Evolutionary conservation across 352 stramenopile genomes (phyloP).

Genomic region (Discostella stelligera): DNA sequence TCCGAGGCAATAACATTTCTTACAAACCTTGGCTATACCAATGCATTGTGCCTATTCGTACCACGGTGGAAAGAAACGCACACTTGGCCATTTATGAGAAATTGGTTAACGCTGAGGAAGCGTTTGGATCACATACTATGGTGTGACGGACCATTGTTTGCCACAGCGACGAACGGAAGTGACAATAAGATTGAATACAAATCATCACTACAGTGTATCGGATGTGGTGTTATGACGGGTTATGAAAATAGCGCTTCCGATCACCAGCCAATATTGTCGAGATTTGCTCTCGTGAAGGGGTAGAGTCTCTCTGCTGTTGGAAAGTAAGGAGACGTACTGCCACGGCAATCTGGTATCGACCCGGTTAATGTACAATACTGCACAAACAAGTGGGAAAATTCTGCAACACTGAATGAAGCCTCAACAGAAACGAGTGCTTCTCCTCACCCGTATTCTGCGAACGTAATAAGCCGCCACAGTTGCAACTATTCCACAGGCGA

Average conservation of each 20-base stretch:
- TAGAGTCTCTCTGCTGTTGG: constrained; percentile 8
- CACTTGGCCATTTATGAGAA: constrained; percentile 36
- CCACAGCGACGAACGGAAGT: constrained; percentile 1
- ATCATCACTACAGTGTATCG: constrained; percentile 38
- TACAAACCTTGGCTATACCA: constrained; percentile 16
- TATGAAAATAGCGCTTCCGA: constrained; percentile 44
- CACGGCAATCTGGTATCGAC: no score
- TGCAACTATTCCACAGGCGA: constrained; percentile 10
- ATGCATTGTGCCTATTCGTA: constrained; percentile 34
- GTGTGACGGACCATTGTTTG: background rate
- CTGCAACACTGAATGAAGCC: background rate
- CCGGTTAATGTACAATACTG: background rate
- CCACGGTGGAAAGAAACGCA: constrained; percentile 44
- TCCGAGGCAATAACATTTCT: constrained; percentile 27
- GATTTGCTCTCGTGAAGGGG: constrained; percentile 32
- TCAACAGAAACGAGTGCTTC: background rate
- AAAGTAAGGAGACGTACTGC: no score
- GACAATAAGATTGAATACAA: background rate
- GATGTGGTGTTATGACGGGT: constrained; percentile 40
- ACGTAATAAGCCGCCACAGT: background rate
- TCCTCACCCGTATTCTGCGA: constrained; percentile 1
- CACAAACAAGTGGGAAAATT: background rate
- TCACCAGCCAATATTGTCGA: constrained; percentile 40
- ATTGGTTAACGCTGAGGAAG: constrained; percentile 33
- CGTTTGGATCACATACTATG: constrained; percentile 49